Conservation (phyloP, 2,329 filamentous ascomycete genomes). For the Microsporum ferrugineum region DNA sequence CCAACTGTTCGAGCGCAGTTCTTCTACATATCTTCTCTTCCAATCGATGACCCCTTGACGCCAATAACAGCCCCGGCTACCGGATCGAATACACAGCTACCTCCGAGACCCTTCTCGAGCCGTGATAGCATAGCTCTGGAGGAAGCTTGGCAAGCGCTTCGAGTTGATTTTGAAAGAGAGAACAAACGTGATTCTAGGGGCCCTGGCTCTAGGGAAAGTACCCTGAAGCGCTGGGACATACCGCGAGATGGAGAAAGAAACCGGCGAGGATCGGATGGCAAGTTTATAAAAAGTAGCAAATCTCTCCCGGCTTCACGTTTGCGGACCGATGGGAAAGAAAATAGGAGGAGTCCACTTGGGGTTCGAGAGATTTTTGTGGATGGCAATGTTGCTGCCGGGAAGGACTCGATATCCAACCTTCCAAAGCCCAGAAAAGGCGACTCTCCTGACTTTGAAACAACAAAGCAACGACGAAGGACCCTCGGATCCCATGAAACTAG, state of each 20-base stretch:
- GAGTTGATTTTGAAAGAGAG: conserved; percentile 12
- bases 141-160: conserved; percentile 59
- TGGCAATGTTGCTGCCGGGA: background rate
- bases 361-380: background rate
- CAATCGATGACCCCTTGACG: conserved; percentile 81
- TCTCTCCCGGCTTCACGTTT: background rate
- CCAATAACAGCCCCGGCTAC: conserved; percentile 47
- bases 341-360: background rate
- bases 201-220: background rate
- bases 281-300: background rate
- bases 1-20: conserved; percentile 56
- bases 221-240: background rate
- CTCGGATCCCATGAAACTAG: background rate
- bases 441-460: background rate
- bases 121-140: conserved; percentile 73
- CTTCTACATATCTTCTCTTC: conserved; percentile 72
- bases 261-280: background rate
- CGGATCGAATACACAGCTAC: conserved; percentile 42
- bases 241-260: background rate
- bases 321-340: conserved; percentile 10
- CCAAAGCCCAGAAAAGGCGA: background rate
- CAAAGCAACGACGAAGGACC: background rate
- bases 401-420: background rate
- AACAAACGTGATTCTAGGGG: conserved; percentile 12
- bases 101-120: conserved; percentile 64